Percentiles rank a stretch among this genome's conserved stretches.
Evolutionary conservation across 2,329 filamentous ascomycete species (phyloP).

Genomic region (Hypoxylon sp.): DNA sequence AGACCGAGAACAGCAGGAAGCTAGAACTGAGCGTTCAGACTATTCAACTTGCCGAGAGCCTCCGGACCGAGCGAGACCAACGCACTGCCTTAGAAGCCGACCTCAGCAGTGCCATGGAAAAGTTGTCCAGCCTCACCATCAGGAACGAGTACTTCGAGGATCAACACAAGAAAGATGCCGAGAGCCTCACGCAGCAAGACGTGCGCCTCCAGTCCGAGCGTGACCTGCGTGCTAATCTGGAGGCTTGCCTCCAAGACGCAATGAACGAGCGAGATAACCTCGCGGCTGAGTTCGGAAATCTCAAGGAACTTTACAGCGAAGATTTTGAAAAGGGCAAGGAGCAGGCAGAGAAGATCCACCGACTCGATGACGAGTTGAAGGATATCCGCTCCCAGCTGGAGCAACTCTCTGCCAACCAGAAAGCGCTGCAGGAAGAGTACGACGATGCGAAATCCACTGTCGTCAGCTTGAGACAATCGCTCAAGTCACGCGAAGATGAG

Average conservation of each 20-base stretch:
- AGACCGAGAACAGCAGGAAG: not conserved
- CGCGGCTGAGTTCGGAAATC: not conserved
- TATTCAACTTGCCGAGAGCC: conserved; percentile 20
- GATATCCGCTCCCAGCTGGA: too few species aligned
- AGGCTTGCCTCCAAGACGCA: conserved; percentile 10
- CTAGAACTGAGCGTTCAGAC: conserved; percentile 9
- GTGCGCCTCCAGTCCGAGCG: too few species aligned
- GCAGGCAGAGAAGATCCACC: not conserved
- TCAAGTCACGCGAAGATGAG: conserved; percentile 1
- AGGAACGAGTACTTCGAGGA: conserved; percentile 9
- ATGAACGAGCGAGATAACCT: conserved; percentile 4
- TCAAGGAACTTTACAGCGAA: conserved; percentile 1
- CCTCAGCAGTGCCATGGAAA: conserved; percentile 4
- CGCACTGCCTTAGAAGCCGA: conserved; percentile 8
- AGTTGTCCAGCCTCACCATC: conserved; percentile 10
- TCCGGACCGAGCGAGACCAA: conserved; percentile 15
- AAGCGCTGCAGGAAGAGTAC: not conserved
- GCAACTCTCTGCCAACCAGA: too few species aligned
- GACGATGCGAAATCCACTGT: not conserved
- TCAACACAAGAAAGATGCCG: conserved; percentile 10
- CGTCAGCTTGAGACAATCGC: not conserved
- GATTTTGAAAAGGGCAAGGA: not conserved
- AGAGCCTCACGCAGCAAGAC: too few species aligned
- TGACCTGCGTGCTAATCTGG: conserved; percentile 1
- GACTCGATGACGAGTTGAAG: not conserved